These are phyloP conservation scores for Orychophragmus violaceus DNA, from an alignment of 345 rosid genomes.

Conservation along the genomic window DNA sequence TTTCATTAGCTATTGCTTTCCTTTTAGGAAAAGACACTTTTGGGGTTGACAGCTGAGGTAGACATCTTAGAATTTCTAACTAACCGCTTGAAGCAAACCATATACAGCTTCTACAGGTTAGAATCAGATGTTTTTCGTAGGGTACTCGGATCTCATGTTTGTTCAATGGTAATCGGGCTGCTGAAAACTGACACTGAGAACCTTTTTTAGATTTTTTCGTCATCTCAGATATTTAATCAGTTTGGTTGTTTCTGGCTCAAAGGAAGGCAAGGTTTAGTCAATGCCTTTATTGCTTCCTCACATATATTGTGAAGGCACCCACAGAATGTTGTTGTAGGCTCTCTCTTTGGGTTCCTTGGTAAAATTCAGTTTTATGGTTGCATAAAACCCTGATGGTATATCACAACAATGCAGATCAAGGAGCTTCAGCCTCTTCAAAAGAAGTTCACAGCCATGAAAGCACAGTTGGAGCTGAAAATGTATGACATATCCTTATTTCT, in stretches of 20 bases:
- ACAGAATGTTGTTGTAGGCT: not conserved
- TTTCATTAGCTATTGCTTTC: not conserved
- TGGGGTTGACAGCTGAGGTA: not conserved
- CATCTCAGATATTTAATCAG: not conserved
- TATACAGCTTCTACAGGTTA: not conserved
- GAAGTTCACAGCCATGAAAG: conserved; percentile 56
- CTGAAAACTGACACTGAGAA: not conserved
- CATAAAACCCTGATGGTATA: conserved; percentile 4
- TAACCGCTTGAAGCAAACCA: not conserved
- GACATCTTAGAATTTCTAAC: not conserved
- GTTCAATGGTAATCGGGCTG: not conserved
- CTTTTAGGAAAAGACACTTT: not conserved
- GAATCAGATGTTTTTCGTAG: not conserved
- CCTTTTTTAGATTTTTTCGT: not conserved
- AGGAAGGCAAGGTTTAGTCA: conserved; percentile 1
- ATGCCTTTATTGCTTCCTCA: not conserved
- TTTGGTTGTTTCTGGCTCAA: conserved; percentile 8
- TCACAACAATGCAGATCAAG: conserved; percentile 51
- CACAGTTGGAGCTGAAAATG: conserved; percentile 73
- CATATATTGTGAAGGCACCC: conserved; percentile 6
- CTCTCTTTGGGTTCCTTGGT: not conserved
- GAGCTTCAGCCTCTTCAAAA: conserved; percentile 69
- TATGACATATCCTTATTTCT: conserved; percentile 84
- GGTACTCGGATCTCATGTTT: not conserved
- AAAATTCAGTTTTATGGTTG: not conserved